Evolutionary conservation across 306 rosid genomes (phyloP), one percentile per base, ranked within the genome.

Genomic region (Cucumis hystrix): DNA sequence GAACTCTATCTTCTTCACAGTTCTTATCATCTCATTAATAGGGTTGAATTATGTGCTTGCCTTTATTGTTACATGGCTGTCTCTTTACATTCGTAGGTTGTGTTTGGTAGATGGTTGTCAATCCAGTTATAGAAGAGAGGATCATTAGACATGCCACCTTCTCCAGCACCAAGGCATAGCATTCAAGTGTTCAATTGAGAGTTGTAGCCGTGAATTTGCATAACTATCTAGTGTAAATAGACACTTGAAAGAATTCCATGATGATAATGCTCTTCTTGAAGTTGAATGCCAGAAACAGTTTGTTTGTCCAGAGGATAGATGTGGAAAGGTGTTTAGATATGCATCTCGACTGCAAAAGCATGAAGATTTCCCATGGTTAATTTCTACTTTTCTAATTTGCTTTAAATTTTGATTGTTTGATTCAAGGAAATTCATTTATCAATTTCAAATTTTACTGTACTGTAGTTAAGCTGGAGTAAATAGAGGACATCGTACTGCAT

Each of bases 91-190:
- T n/a, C 49, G 16, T 18, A 37, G 51, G 72, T 39, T 8, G 16
- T 40, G 43, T 64, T n/a, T 83, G 0, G 76, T 94, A 21, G 86
- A 86, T 67, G 94, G 84, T 79, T 94, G 97, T 66, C 85, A 58
- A n/a, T 84, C 92, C 17, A 86, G 89, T 75, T 94, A 89, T 73
- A 79, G 94, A 86, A 88, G 98, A 83, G 88, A 90, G 83, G 98
- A 94, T 83, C 98, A 94, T 80, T 82, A 90, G 83, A 90, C 86
- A 45, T 92, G 91, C 14, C 98, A 93, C 78, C 84, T 83, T 84
- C 86, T 87, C 66, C 88, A 74, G 60, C 98, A 93, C 80, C 72
- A 86, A 79, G 96, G 93, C 56, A 88, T 84, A 57, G 80, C 78
- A 49, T 93, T 89, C 20, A 85, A 80, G 78, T 93, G 98, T 79